Percentiles rank a stretch among this genome's conserved stretches.
Evolutionary conservation across 2,329 filamentous ascomycete genomes (phyloP).

Genomic region (Pestalotiopsis sp.): DNA sequence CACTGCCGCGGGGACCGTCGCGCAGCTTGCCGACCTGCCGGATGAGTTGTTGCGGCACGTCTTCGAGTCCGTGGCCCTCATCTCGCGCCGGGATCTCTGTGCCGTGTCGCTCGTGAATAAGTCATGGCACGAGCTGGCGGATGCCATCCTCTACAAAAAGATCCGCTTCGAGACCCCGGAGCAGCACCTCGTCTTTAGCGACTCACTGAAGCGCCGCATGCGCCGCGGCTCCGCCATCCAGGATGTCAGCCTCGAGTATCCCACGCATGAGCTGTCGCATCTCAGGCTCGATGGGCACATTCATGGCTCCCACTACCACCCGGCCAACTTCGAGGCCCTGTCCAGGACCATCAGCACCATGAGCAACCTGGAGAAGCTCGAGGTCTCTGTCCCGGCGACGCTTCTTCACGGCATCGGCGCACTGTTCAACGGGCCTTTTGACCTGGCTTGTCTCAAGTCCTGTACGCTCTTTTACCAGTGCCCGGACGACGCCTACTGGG

Average conservation of each 20-base stretch:
- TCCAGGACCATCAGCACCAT: constrained; percentile 50
- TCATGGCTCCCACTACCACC: constrained; percentile 33
- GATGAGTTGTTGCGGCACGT: constrained; percentile 43
- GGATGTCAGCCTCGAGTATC: constrained; percentile 47
- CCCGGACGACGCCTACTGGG: constrained; percentile 48
- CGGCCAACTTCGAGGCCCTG: constrained; percentile 42
- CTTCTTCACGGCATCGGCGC: constrained; percentile 49
- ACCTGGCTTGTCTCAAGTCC: constrained; percentile 48
- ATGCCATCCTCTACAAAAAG: constrained; percentile 49
- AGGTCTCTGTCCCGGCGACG: constrained; percentile 45
- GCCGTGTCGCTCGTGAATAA: constrained; percentile 45
- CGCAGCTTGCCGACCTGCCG: constrained; percentile 34
- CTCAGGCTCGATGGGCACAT: constrained; percentile 41
- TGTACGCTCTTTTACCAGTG: constrained; percentile 51
- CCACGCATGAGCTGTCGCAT: constrained; percentile 43
- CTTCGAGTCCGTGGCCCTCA: constrained; percentile 35
- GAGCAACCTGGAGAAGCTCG: constrained; percentile 50
- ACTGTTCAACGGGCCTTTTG: constrained; percentile 53
- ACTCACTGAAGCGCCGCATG: constrained; percentile 47
- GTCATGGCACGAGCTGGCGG: constrained; percentile 45
- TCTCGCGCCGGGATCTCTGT: constrained; percentile 42
- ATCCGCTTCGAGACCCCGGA: constrained; percentile 49
- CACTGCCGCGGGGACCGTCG: neutral
- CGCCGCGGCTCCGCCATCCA: constrained; percentile 50
- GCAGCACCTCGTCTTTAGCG: constrained; percentile 50